Base-by-base conservation (phyloP, 805 yeast genomes). In the Spathaspora gorwiae region DNA sequence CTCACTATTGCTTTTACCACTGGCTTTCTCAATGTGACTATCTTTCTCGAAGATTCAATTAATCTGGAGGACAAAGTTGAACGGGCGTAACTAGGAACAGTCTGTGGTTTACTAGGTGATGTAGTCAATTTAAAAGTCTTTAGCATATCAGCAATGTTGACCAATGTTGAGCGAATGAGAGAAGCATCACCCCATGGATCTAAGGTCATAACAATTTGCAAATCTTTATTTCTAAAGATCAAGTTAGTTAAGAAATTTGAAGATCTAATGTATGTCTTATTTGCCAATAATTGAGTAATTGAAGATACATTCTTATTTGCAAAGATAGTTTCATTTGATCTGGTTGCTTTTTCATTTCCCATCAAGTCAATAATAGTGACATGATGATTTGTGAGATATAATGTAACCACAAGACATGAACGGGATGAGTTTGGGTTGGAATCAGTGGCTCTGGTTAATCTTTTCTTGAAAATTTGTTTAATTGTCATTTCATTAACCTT, bases 21-120 rank as follows among this genome's bases (percentile, higher is more conserved):
- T 24, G 11, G 3, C 13, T 37, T 40, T n/a, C 7, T 19, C 19
- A 40, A 35, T 31, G 27, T 44, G 47, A 26, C 36, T 19, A 19
- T 19, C 24, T 19, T 19, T 11, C 19, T 9, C 9, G 37, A 35
- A 9, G 37, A 35, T 10, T 9, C 10, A 14, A 35, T 35, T n/a
- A 35, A 35, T 7, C 14, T 35, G 11, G 68, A 67, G 3, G 66
- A 47, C 6, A 50, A 46, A 0, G 72, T 66, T 5, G 72, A 68
- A 42, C 56, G 56, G 8, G 71, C 68, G 40, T 67, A 67, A 47
- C 53, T 51, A 8, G 69, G 69, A 11, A 55, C 35, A 42, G 38
- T 10, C n/a, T 14, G 27, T 31, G 11, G 29, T 19, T 27, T 15
- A 8, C 15, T 35, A 14, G 35, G 14, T 10, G 42, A 37, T 24